Evolutionary conservation across 805 yeast species (phyloP).

Genomic region (Lipomyces yamanashiensis): DNA sequence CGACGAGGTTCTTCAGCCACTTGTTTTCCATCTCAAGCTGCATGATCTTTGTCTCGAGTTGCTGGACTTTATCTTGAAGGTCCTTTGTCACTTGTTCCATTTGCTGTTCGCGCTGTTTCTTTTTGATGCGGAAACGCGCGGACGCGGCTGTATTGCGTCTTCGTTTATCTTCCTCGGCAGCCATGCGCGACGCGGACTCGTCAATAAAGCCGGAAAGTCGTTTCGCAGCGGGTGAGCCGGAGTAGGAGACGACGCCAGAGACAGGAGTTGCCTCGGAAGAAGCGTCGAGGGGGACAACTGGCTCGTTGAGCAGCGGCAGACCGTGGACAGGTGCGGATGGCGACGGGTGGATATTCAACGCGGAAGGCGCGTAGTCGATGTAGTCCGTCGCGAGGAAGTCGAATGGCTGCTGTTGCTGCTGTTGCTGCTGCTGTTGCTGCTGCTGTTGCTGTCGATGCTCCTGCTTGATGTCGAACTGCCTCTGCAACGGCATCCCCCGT

Average conservation of each 20-base stretch:
- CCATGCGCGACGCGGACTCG: conserved; percentile 36
- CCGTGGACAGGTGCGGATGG: conserved; percentile 7
- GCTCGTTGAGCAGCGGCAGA: conserved; percentile 17
- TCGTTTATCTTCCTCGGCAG: conserved; percentile 70
- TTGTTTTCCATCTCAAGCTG: conserved; percentile 93
- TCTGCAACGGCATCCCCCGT: background rate
- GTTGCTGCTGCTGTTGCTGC: conserved; percentile 4
- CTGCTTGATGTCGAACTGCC: conserved; percentile 3
- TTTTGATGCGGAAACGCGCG: conserved; percentile 89
- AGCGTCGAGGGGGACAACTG: conserved; percentile 8
- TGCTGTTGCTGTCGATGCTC: conserved; percentile 12
- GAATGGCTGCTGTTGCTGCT: conserved; percentile 13
- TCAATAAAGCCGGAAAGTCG: conserved; percentile 35
- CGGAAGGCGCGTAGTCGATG: conserved; percentile 19
- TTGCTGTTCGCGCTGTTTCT: conserved; percentile 89
- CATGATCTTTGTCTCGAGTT: conserved; percentile 73
- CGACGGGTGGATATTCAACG: conserved; percentile 5
- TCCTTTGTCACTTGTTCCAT: conserved; percentile 78
- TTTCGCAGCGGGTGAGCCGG: conserved; percentile 29
- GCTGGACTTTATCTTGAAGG: conserved; percentile 66
- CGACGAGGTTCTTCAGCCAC: conserved; percentile 78
- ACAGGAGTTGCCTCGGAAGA: conserved; percentile 6
- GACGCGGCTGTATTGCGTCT: conserved; percentile 91
- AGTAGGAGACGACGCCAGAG: background rate
- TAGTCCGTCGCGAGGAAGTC: conserved; percentile 28